phyloP scores from a whole-genome alignment of 306 rosid genomes.

The Gastrolobium bilobum region DNA sequence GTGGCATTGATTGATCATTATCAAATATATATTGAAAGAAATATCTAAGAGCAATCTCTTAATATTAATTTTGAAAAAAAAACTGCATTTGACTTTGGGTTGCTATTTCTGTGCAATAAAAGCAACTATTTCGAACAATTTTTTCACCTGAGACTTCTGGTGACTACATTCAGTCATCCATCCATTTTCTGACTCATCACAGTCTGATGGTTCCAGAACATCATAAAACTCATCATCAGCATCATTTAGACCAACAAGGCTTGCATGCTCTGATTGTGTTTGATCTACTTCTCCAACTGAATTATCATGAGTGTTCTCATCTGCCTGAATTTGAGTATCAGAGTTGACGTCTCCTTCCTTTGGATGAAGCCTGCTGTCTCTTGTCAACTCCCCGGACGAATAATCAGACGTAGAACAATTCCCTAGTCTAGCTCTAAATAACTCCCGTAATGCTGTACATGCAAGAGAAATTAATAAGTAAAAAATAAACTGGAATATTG shows the following conservation, averaged over 20 bases:
- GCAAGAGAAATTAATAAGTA: constrained; percentile 44
- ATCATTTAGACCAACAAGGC: constrained; percentile 63
- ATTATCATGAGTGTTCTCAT: constrained; percentile 54
- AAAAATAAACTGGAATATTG: constrained; percentile 37
- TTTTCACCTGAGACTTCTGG: constrained; percentile 59
- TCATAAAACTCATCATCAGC: constrained; percentile 88
- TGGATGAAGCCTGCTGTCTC: constrained; percentile 51
- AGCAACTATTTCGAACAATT: constrained; percentile 29
- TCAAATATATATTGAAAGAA: constrained; percentile 34
- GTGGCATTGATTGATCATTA: constrained; percentile 34
- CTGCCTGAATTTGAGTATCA: constrained; percentile 54
- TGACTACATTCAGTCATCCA: constrained; percentile 70
- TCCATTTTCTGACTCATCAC: constrained; percentile 72
- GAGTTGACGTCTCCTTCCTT: constrained; percentile 57
- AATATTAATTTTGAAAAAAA: constrained; percentile 34
- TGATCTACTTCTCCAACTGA: constrained; percentile 57
- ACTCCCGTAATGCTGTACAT: constrained; percentile 82
- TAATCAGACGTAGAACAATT: constrained; percentile 60
- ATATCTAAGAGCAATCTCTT: neutral
- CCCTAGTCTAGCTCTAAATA: constrained; percentile 70
- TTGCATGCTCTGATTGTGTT: constrained; percentile 62
- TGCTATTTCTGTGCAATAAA: constrained; percentile 36
- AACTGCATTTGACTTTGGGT: constrained; percentile 15
- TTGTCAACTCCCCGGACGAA: constrained; percentile 64
- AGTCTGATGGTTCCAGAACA: constrained; percentile 81